These are phyloP conservation scores for Corymbia maculata DNA, from an alignment of 345 rosid species.

Conservation along the genomic window DNA sequence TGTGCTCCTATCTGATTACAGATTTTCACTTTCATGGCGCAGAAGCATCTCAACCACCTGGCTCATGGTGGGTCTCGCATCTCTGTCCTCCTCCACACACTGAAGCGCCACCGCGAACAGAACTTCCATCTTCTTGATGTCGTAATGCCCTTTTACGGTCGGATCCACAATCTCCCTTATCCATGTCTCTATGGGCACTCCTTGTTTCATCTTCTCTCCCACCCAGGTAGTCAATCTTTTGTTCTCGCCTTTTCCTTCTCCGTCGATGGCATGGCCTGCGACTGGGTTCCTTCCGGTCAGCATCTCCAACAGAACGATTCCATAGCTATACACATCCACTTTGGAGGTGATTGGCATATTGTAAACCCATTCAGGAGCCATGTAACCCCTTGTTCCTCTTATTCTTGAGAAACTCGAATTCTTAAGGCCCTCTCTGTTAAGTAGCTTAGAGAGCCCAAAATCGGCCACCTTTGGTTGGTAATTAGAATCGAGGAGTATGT, in stretches of 20 bases:
- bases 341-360: neutral
- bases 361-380: neutral
- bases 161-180: neutral
- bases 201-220: neutral
- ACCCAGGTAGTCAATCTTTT: neutral
- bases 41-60: constrained; percentile 15
- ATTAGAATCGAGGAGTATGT: neutral
- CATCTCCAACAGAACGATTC: constrained; percentile 22
- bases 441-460: neutral
- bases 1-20: neutral
- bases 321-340: constrained; percentile 20
- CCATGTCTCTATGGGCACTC: neutral
- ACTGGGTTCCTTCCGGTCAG: neutral
- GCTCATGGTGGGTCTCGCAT: constrained; percentile 17
- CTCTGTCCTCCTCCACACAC: constrained; percentile 14
- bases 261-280: neutral
- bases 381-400: neutral
- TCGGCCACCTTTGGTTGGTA: neutral
- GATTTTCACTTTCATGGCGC: neutral
- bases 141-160: neutral
- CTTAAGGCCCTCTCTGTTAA: neutral
- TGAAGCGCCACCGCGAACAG: constrained; percentile 5
- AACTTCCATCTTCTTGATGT: neutral
- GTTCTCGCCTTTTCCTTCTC: neutral
- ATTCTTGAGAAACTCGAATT: neutral